Base-by-base conservation (phyloP, 345 rosid genomes). In the Alliaria petiolata region DNA sequence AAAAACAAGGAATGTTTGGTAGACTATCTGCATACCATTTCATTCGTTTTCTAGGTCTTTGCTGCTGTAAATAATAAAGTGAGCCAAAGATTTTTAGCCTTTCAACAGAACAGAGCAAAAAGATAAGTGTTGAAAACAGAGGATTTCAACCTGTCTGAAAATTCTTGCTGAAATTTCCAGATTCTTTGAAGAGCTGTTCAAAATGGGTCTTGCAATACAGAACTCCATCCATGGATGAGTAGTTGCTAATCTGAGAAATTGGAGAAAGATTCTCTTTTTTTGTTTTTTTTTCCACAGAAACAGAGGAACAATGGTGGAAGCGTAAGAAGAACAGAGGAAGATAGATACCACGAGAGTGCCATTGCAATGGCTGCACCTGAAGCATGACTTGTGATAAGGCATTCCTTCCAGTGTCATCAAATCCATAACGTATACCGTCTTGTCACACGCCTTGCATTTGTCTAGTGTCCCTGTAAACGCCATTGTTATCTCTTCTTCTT, bases 151-250 rank as follows among this genome's bases (percentile, higher is more conserved):
- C 85, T 43, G 87, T 35, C 19, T 87, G 96, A 47, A 93, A 93
- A 75, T 89, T 93, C 89, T 91, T 93, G 86, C 91, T 89, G 80
- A 84, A 93, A 81, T 91, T 86, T 68, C 97, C 98, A 78, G 97
- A 89, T 85, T 93, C 98, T 82, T 91, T 93, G 82, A 87, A 93
- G 45, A 93, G 96, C 49, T 91, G 98, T 81, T 91, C 97, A 56
- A 91, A 93, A 71, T 93, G 98, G 62, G 95, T 15, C 86, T 80
- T 93, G 89, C 98, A 93, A 71, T 86, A 93, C 34, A 93, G 76
- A 70, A 93, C 88, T 63, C 97, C 98, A 78, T 93, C 98, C 97
- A 93, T 93, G 63, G 97, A 91, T 43, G 95, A 91, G 82, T 93
- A 93, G 84, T 88, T 89, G 82, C 95, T 86, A 83, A 93, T 93